These are phyloP conservation scores for Colletotrichum somersetense DNA, from an alignment of 2,329 filamentous ascomycete genomes.

Conservation along the genomic window DNA sequence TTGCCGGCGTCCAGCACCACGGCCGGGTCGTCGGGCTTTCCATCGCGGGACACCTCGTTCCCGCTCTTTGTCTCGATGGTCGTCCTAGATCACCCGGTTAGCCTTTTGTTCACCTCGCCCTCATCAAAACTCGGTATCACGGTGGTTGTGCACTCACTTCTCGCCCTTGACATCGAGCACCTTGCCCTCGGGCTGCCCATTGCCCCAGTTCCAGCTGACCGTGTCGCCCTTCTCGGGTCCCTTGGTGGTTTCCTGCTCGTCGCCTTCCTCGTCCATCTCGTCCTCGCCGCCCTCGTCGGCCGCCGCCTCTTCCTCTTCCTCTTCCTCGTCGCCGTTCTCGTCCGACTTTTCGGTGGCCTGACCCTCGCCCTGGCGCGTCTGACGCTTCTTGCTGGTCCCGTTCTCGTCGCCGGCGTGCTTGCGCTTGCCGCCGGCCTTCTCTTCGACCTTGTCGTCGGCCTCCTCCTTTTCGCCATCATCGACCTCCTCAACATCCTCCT, in stretches of 20 bases:
- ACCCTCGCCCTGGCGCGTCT: conserved; percentile 43
- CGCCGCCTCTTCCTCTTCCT: conserved; percentile 30
- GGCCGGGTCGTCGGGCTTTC: conserved; percentile 56
- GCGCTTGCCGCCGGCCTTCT: conserved; percentile 40
- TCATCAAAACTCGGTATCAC: too few relatives aligned
- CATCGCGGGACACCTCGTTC: conserved; percentile 56
- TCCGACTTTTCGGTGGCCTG: conserved; percentile 42
- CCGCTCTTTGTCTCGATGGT: conserved; percentile 57
- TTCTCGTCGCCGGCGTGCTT: conserved; percentile 41
- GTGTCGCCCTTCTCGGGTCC: conserved; percentile 56
- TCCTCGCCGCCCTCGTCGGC: conserved; percentile 39
- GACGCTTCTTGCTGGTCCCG: conserved; percentile 43
- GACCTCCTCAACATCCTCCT: conserved; percentile 42
- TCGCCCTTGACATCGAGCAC: conserved; percentile 59
- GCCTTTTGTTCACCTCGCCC: background rate
- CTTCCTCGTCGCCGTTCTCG: conserved; percentile 26
- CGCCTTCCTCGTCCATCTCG: conserved; percentile 27
- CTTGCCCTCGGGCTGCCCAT: conserved; percentile 57
- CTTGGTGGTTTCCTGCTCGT: conserved; percentile 45
- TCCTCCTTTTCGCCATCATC: conserved; percentile 43
- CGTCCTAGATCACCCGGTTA: conserved; percentile 45
- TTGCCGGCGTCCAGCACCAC: conserved; percentile 55
- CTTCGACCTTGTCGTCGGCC: conserved; percentile 19
- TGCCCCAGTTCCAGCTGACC: conserved; percentile 62
- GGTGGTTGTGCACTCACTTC: conserved; percentile 48